These are phyloP conservation scores for Curvularia hawaiiensis DNA, from an alignment of 2,329 filamentous ascomycete species.

Conservation along the genomic window DNA sequence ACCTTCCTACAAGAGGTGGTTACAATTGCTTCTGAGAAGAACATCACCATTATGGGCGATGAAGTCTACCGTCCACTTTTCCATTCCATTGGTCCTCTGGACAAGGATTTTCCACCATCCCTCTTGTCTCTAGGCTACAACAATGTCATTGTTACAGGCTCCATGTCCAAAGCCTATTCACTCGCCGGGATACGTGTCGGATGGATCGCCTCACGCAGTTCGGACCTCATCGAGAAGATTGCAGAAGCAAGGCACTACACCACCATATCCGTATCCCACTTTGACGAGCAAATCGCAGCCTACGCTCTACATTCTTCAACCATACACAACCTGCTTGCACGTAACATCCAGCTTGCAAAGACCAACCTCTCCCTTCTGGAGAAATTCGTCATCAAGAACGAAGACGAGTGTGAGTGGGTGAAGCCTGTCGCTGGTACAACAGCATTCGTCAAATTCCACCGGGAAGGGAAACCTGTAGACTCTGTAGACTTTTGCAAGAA, in stretches of 20 bases:
- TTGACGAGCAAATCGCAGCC: conserved; percentile 79
- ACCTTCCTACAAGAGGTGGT: conserved; percentile 66
- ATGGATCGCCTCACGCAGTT: conserved; percentile 76
- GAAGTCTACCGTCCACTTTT: conserved; percentile 87
- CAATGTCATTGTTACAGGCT: conserved; percentile 74
- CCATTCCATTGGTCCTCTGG: conserved; percentile 65
- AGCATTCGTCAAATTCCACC: conserved; percentile 73
- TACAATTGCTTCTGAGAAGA: conserved; percentile 64
- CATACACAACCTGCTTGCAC: conserved; percentile 65
- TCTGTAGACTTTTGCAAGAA: conserved; percentile 74
- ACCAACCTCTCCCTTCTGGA: conserved; percentile 71
- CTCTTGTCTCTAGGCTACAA: conserved; percentile 73
- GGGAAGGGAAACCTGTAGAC: conserved; percentile 67
- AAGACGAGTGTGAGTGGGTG: conserved; percentile 69
- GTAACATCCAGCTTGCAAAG: conserved; percentile 70
- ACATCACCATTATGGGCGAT: conserved; percentile 73
- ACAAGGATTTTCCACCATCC: conserved; percentile 66
- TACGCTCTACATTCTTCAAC: conserved; percentile 72
- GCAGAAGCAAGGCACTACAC: conserved; percentile 78
- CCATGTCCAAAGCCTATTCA: conserved; percentile 84
- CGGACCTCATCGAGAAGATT: conserved; percentile 65
- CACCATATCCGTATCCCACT: conserved; percentile 80
- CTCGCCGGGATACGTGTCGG: conserved; percentile 81
- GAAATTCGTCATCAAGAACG: conserved; percentile 68
- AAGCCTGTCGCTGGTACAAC: conserved; percentile 81